Conservation (phyloP, 208 protist genomes). For the Trypanosoma congolense region DNA sequence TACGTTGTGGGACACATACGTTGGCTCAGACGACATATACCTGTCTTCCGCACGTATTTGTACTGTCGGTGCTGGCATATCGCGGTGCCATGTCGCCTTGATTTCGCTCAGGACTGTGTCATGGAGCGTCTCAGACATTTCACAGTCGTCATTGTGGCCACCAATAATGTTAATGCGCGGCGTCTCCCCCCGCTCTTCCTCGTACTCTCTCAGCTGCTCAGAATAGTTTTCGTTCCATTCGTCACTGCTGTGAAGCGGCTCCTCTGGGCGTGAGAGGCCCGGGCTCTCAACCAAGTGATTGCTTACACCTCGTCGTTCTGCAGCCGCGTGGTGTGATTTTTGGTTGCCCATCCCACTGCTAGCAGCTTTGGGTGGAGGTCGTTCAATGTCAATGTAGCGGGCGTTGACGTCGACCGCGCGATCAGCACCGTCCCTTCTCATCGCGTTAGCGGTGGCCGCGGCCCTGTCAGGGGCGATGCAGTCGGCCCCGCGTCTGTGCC, state of each 20-base stretch:
- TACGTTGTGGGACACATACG: too few relatives aligned
- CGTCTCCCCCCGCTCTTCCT: slow-evolving; percentile 64
- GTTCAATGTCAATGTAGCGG: background rate
- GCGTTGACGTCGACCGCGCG: background rate
- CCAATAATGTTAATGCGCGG: slow-evolving; percentile 76
- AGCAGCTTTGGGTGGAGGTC: background rate
- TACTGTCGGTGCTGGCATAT: too few relatives aligned
- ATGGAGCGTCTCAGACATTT: slow-evolving; percentile 57
- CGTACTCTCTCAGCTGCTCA: too few relatives aligned
- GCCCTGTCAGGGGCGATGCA: background rate
- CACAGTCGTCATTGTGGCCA: slow-evolving; percentile 33
- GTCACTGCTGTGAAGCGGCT: too few relatives aligned
- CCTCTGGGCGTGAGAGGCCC: too few relatives aligned
- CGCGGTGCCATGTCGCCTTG: too few relatives aligned
- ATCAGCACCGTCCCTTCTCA: background rate
- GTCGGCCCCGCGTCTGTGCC: background rate
- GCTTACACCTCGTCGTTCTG: too few relatives aligned
- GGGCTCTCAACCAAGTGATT: too few relatives aligned
- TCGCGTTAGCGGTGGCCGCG: background rate
- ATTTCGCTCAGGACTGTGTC: too few relatives aligned
- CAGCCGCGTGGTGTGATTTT: too few relatives aligned
- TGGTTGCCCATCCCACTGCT: slow-evolving; percentile 25
- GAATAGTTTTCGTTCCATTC: slow-evolving; percentile 57
- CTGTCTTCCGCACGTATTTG: too few relatives aligned
- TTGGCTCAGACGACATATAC: too few relatives aligned